Percentiles rank a stretch among this genome's conserved stretches.
Evolutionary conservation across 805 yeast species (phyloP).

Genomic region (Ogataea henricii): DNA sequence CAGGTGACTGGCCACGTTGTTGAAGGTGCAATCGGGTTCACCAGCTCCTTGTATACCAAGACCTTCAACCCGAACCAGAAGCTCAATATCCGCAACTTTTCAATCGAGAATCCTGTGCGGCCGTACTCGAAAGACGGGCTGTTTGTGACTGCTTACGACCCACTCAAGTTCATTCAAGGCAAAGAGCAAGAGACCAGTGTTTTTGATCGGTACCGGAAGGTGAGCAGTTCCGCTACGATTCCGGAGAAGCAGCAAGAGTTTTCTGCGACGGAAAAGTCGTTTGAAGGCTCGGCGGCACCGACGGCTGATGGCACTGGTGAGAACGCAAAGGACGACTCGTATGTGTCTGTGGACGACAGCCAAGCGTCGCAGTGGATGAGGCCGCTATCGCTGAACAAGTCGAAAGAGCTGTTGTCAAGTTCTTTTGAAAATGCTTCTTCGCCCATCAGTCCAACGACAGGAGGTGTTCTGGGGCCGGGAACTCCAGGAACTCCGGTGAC

Average conservation of each 20-base stretch:
- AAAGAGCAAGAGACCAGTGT: constrained; percentile 1
- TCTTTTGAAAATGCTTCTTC: constrained; percentile 6
- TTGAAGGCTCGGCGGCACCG: background rate
- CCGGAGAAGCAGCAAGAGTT: background rate
- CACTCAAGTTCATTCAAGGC: constrained; percentile 26
- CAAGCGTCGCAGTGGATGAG: constrained; percentile 24
- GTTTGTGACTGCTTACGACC: constrained; percentile 34
- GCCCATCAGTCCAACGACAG: background rate
- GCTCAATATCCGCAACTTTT: constrained; percentile 26
- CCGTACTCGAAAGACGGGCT: constrained; percentile 36
- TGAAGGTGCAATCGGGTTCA: constrained; percentile 31
- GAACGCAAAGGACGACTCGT: background rate
- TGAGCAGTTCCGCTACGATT: background rate
- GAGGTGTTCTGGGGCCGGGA: background rate
- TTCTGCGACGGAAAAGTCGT: background rate
- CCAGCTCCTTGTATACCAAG: constrained; percentile 35
- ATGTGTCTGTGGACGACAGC: constrained; percentile 2
- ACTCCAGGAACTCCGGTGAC: background rate
- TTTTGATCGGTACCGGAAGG: background rate
- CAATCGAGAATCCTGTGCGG: constrained; percentile 39
- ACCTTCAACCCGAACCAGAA: constrained; percentile 35
- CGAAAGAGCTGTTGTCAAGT: constrained; percentile 6
- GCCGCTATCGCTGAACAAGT: constrained; percentile 25
- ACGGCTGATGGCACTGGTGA: background rate
- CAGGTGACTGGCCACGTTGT: constrained; percentile 30